A percentile compares a stretch with the other conserved stretches of the same genome.
Conservation (phyloP, 2,329 filamentous ascomycete species). For the Volutella citrinella region DNA sequence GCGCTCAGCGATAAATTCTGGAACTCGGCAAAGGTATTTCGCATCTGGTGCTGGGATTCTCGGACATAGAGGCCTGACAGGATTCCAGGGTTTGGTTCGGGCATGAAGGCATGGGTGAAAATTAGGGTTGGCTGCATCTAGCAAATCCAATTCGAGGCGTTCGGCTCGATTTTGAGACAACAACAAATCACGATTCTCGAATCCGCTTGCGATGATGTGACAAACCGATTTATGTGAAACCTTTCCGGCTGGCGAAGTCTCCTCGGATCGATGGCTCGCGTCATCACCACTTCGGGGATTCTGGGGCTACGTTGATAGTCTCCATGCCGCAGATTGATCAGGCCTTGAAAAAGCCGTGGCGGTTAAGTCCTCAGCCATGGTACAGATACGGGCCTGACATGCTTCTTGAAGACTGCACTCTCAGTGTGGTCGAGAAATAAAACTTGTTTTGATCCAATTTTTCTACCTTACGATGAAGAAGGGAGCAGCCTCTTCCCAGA, state of each 20-base stretch:
- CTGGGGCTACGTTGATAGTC: conserved; percentile 56
- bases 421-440: too few relatives aligned
- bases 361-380: conserved; percentile 52
- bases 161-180: conserved; percentile 45
- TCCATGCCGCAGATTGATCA: conserved; percentile 56
- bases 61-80: conserved; percentile 24
- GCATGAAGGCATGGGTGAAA: conserved; percentile 38
- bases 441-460: conserved; percentile 11
- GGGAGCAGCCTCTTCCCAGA: too few relatives aligned
- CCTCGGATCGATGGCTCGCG: conserved; percentile 40
- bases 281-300: conserved; percentile 47
- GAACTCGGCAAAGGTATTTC: conserved; percentile 21
- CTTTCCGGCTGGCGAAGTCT: conserved; percentile 54
- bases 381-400: conserved; percentile 68
- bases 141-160: conserved; percentile 46
- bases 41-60: conserved; percentile 22
- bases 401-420: too few relatives aligned
- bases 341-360: conserved; percentile 62
- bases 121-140: conserved; percentile 43
- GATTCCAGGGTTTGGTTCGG: conserved; percentile 31
- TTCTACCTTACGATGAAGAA: too few relatives aligned
- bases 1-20: conserved; percentile 59
- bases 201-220: conserved; percentile 27
- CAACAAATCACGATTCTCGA: conserved; percentile 29
- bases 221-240: conserved; percentile 22